Percentiles rank a stretch among this genome's conserved stretches.
phyloP scores from a whole-genome alignment of 352 stramenopile genomes.

The Plasmopara muralis region DNA sequence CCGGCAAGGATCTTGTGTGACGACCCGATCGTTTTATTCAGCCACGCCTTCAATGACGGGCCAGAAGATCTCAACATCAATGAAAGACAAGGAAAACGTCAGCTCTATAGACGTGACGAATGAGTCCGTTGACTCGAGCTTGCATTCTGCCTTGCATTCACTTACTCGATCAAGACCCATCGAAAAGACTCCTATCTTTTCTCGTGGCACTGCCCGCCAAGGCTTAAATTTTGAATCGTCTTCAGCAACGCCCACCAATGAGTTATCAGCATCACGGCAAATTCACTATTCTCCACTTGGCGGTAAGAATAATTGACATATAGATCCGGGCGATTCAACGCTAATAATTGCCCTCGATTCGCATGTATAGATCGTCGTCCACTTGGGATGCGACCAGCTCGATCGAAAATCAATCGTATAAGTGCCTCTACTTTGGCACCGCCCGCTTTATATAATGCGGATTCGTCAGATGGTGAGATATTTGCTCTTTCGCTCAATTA shows the following conservation, averaged over 20 bases:
- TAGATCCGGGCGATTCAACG: neutral
- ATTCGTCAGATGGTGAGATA: constrained; percentile 36
- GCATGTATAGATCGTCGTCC: constrained; percentile 26
- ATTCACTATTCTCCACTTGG: constrained; percentile 34
- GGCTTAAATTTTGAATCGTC: constrained; percentile 42
- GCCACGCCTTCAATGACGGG: constrained; percentile 1
- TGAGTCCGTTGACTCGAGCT: constrained; percentile 45
- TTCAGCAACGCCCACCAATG: constrained; percentile 19
- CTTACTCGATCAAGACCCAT: constrained; percentile 38
- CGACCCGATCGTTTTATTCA: constrained; percentile 17
- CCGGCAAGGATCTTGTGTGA: constrained; percentile 34
- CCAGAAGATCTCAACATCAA: constrained; percentile 16
- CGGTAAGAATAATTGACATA: constrained; percentile 26
- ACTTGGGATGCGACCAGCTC: constrained; percentile 36
- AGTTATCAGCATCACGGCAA: constrained; percentile 20
- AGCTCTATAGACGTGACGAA: constrained; percentile 19
- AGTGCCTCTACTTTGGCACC: constrained; percentile 29
- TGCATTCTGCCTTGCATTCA: constrained; percentile 23
- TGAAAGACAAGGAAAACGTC: constrained; percentile 15
- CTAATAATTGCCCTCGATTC: constrained; percentile 23
- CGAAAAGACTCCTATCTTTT: constrained; percentile 1
- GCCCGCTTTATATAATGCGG: constrained; percentile 14
- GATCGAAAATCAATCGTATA: constrained; percentile 46
- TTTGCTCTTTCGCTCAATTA: neutral
- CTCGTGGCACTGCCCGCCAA: constrained; percentile 28